Evolutionary conservation across 805 yeast genomes (phyloP).

Genomic region (Blastobotrys attinorum): DNA sequence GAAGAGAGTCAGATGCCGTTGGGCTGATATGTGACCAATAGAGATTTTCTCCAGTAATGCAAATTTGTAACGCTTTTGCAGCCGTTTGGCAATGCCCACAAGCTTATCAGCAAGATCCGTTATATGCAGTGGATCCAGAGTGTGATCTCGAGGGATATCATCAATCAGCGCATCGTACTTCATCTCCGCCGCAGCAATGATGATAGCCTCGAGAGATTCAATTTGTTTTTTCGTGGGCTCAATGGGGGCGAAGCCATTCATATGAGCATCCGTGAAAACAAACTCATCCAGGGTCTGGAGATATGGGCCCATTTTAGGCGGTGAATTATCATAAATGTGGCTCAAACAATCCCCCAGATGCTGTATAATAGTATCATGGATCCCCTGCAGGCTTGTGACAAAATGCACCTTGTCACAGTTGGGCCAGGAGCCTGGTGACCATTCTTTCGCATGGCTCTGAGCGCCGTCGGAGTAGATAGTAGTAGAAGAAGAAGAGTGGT

Average conservation of each 20-base stretch:
- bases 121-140: slow-evolving; percentile 47
- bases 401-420: slow-evolving; percentile 43
- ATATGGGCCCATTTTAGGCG: slow-evolving; percentile 54
- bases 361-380: slow-evolving; percentile 41
- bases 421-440: slow-evolving; percentile 33
- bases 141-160: slow-evolving; percentile 50
- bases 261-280: slow-evolving; percentile 41
- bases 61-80: slow-evolving; percentile 52
- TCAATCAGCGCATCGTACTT: slow-evolving; percentile 38
- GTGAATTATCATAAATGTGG: slow-evolving; percentile 32
- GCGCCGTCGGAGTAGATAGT: too few species aligned
- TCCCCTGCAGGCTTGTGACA: slow-evolving; percentile 37
- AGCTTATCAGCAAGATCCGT: slow-evolving; percentile 49
- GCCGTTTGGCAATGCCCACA: slow-evolving; percentile 38
- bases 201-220: slow-evolving; percentile 26
- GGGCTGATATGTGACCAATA: slow-evolving; percentile 35
- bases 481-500: too few species aligned
- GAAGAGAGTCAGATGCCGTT: slow-evolving; percentile 26
- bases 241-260: slow-evolving; percentile 29
- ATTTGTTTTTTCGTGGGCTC: slow-evolving; percentile 40
- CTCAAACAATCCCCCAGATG: slow-evolving; percentile 37
- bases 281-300: slow-evolving; percentile 43
- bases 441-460: too few species aligned
- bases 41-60: slow-evolving; percentile 54
- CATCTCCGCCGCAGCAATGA: slow-evolving; percentile 33